These are phyloP conservation scores for Dryadomyces sulphureus DNA, from an alignment of 2,329 filamentous ascomycete species.

Conservation along the genomic window DNA sequence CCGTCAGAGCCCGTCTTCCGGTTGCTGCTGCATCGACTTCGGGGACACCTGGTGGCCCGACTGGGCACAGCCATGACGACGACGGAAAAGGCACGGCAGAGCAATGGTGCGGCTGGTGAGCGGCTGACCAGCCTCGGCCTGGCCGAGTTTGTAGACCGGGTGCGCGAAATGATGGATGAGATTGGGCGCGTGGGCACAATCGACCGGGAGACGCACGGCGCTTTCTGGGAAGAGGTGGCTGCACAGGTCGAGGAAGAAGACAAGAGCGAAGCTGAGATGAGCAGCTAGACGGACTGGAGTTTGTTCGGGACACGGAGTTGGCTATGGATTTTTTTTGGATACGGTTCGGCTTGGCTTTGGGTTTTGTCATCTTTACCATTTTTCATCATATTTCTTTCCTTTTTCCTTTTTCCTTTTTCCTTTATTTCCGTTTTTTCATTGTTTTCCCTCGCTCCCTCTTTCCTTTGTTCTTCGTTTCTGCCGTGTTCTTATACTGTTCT, in stretches of 20 bases:
- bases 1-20: constrained; percentile 40
- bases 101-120: constrained; percentile 54
- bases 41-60: constrained; percentile 49
- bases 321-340: too few relatives aligned
- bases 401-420: neutral
- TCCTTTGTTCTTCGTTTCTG: neutral
- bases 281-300: neutral
- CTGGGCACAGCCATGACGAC: constrained; percentile 46
- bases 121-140: constrained; percentile 54
- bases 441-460: neutral
- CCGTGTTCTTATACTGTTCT: neutral
- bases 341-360: too few relatives aligned
- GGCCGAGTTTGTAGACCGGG: constrained; percentile 56
- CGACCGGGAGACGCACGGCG: constrained; percentile 51
- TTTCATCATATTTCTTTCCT: neutral
- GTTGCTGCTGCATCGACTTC: constrained; percentile 52
- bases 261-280: neutral
- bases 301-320: neutral
- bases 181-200: constrained; percentile 49
- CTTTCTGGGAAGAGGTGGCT: constrained; percentile 54
- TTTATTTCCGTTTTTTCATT: neutral
- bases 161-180: constrained; percentile 55
- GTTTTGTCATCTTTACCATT: too few relatives aligned
- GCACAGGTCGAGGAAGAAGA: neutral
- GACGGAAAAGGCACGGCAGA: constrained; percentile 55